Evolutionary conservation across 257 asterid genomes (phyloP).

Genomic region (Coffea eugenioides): DNA sequence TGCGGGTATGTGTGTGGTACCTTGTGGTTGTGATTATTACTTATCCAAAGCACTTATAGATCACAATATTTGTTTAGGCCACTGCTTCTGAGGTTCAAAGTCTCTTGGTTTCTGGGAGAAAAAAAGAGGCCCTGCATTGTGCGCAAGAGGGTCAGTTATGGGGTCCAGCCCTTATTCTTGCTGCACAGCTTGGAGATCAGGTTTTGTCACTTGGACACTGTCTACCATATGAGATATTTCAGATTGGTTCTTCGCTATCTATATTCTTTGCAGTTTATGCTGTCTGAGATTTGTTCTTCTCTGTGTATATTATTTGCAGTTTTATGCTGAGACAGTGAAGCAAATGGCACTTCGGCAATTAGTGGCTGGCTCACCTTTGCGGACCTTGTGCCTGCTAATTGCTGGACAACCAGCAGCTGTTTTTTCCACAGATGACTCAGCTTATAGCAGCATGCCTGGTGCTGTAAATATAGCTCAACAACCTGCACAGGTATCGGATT

Average conservation of each 20-base stretch:
- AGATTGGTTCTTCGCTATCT: constrained; percentile 1
- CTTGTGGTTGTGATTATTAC: background rate
- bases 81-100: constrained; percentile 86
- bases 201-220: constrained; percentile 26
- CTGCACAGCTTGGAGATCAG: constrained; percentile 96
- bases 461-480: constrained; percentile 54
- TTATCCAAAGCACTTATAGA: background rate
- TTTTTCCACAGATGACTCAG: constrained; percentile 52
- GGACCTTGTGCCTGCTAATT: constrained; percentile 88
- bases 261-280: constrained; percentile 67
- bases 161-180: constrained; percentile 98
- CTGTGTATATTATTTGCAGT: constrained; percentile 45
- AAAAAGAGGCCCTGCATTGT: constrained; percentile 82
- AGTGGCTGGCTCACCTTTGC: constrained; percentile 92
- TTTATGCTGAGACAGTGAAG: constrained; percentile 86
- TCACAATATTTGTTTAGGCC: constrained; percentile 41
- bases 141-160: constrained; percentile 98
- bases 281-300: constrained; percentile 8
- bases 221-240: background rate
- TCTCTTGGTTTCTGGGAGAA: constrained; percentile 92
- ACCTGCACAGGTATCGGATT: constrained; percentile 61
- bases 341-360: constrained; percentile 89
- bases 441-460: constrained; percentile 45
- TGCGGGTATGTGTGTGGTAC: constrained; percentile 51
- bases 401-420: constrained; percentile 96